phyloP scores from a whole-genome alignment of 2,329 filamentous ascomycete species.

The Xylariaceae sp. region DNA sequence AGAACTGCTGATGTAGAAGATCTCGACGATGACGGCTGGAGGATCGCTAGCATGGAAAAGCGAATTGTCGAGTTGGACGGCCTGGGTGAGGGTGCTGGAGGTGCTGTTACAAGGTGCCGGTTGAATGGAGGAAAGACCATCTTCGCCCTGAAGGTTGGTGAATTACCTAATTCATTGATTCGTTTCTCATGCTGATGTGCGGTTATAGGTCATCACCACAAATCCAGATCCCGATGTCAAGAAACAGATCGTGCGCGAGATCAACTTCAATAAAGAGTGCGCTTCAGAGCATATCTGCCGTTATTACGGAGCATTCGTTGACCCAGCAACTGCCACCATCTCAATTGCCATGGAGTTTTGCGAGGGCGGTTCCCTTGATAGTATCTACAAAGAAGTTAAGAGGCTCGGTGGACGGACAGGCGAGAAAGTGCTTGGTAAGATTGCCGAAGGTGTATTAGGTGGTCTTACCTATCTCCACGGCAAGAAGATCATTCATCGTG shows the following conservation, averaged over 20 bases:
- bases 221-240: slow-evolving; percentile 97
- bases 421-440: slow-evolving; percentile 95
- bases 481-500: slow-evolving; percentile 95
- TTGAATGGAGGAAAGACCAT: slow-evolving; percentile 89
- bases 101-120: slow-evolving; percentile 87
- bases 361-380: slow-evolving; percentile 92
- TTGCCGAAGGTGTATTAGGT: slow-evolving; percentile 89
- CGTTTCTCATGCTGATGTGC: slow-evolving; percentile 17
- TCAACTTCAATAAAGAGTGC: slow-evolving; percentile 97
- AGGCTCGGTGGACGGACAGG: slow-evolving; percentile 90
- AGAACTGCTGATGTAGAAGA: slow-evolving; percentile 87
- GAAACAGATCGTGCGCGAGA: slow-evolving; percentile 94
- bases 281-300: slow-evolving; percentile 93
- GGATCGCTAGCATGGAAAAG: slow-evolving; percentile 83
- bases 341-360: slow-evolving; percentile 99
- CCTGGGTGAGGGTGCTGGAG: slow-evolving; percentile 90
- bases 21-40: slow-evolving; percentile 91
- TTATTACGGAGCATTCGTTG: slow-evolving; percentile 96
- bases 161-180: neutral
- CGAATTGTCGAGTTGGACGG: slow-evolving; percentile 85
- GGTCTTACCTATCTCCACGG: slow-evolving; percentile 93
- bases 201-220: slow-evolving; percentile 85
- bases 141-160: slow-evolving; percentile 85
- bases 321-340: slow-evolving; percentile 92
- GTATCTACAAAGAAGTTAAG: slow-evolving; percentile 96